These are phyloP conservation scores for Acorus calamus DNA, from an alignment of 106 monocot genomes.

Conservation along the genomic window DNA sequence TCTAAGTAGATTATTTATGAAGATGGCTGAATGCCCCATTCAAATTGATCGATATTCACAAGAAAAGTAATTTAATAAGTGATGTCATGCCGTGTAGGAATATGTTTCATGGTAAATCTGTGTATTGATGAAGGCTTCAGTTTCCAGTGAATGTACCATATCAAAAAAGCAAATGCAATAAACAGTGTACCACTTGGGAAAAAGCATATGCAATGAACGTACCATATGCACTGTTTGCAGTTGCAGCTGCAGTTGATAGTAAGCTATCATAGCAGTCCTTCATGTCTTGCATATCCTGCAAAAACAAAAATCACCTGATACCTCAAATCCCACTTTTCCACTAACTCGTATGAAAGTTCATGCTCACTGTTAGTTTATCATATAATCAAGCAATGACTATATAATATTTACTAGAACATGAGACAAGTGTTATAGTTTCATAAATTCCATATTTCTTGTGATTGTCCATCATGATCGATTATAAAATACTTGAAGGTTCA, in stretches of 20 bases:
- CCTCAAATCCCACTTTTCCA: background rate
- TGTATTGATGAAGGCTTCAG: background rate
- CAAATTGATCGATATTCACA: background rate
- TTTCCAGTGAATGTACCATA: background rate
- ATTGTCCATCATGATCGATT: too few relatives aligned
- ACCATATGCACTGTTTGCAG: slow-evolving; percentile 17
- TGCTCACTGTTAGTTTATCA: too few relatives aligned
- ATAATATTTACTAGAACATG: too few relatives aligned
- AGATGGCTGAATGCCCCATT: background rate
- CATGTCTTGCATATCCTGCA: slow-evolving; percentile 15
- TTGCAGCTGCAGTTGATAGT: slow-evolving; percentile 14
- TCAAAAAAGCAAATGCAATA: background rate
- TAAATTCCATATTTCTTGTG: too few relatives aligned
- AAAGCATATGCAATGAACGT: background rate
- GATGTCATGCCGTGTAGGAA: background rate
- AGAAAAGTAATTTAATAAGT: background rate
- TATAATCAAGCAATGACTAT: too few relatives aligned
- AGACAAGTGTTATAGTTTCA: too few relatives aligned
- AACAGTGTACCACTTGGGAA: background rate
- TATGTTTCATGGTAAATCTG: too few relatives aligned
- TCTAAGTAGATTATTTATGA: background rate
- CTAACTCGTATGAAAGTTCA: background rate
- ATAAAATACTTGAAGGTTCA: too few relatives aligned
- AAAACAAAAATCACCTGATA: background rate
- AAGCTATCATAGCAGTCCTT: slow-evolving; percentile 12